Base-by-base conservation (phyloP, 306 rosid genomes). In the Dryas octopetala region DNA sequence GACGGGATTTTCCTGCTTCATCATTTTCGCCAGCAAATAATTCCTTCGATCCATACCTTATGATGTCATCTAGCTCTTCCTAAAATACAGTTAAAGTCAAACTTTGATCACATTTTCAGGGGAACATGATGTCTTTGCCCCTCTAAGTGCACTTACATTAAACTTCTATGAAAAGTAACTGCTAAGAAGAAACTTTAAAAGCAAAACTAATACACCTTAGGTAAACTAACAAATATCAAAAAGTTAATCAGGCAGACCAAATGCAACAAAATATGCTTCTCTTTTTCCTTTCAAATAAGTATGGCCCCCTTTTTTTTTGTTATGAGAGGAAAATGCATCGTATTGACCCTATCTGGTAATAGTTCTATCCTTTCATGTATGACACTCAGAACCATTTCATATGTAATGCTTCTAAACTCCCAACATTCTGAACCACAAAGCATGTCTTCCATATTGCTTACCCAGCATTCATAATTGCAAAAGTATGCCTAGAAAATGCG, bases 41-140 rank as follows among this genome's bases (percentile, higher is more conserved):
- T 87, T 95, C 99, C 88, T 89, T 90, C 12, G 99, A 95, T 58
- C 99, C 98, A 77, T 92, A 92, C 82, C 98, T 85, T 75, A 95
- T 92, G 81, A 95, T 95, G 81, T 95, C 99, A 86, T 95, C 98
- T 76, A 95, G 85, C 86, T 95, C 98, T 84, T 95, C 99, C 99
- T 95, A 78, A 66, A 58, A 51, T 41, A 70, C 61, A 81, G 78
- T 82, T 9, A 40, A 74, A 47, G 70, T 40, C 28, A 55, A 78
- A 76, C 54, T 78, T 79, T 74, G 74, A 77, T 80, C 71, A 77
- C 49, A 70, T 75, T 68, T 79, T 68, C 67, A 63, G 59, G 19
- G 60, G 23, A 68, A 61, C 12, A 57, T 23, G 45, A 26, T 71
- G 54, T 5, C 17, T 28, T 45, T 44, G n/a, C 76, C 44, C 75